These are phyloP conservation scores for Golubevia sp. DNA, from an alignment of 1,284 basidiomycete species.

Conservation along the genomic window DNA sequence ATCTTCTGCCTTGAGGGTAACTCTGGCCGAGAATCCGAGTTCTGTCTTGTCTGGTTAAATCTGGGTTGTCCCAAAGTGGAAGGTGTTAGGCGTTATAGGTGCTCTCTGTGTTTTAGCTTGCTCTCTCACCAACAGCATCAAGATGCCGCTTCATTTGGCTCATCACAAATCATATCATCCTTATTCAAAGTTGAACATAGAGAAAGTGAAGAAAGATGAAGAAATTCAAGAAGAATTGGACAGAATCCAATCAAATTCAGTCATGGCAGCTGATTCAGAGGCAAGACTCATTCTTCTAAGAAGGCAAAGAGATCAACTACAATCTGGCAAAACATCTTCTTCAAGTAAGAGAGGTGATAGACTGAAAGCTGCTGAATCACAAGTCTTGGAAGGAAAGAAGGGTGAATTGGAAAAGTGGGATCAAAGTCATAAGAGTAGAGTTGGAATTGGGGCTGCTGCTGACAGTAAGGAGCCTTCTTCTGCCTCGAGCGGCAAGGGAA, in stretches of 20 bases:
- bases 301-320: neutral
- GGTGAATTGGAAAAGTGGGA: slow-evolving; percentile 7
- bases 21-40: no score
- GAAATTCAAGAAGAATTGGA: slow-evolving; percentile 8
- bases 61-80: no score
- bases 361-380: slow-evolving; percentile 3
- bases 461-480: neutral
- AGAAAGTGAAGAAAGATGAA: slow-evolving; percentile 31
- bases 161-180: slow-evolving; percentile 46
- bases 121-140: neutral
- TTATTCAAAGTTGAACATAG: slow-evolving; percentile 31
- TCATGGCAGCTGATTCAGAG: slow-evolving; percentile 11
- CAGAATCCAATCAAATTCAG: neutral
- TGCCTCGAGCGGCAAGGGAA: neutral
- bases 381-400: slow-evolving; percentile 3
- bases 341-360: neutral
- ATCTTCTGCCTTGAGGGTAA: no score
- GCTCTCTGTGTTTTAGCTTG: no score
- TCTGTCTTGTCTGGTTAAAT: no score
- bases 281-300: slow-evolving; percentile 13
- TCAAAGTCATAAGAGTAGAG: neutral
- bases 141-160: slow-evolving; percentile 39
- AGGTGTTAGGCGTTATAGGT: no score
- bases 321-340: no score
- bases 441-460: neutral